Base-by-base conservation (phyloP, 2,329 filamentous ascomycete genomes). In the Aspergillus sp. region DNA sequence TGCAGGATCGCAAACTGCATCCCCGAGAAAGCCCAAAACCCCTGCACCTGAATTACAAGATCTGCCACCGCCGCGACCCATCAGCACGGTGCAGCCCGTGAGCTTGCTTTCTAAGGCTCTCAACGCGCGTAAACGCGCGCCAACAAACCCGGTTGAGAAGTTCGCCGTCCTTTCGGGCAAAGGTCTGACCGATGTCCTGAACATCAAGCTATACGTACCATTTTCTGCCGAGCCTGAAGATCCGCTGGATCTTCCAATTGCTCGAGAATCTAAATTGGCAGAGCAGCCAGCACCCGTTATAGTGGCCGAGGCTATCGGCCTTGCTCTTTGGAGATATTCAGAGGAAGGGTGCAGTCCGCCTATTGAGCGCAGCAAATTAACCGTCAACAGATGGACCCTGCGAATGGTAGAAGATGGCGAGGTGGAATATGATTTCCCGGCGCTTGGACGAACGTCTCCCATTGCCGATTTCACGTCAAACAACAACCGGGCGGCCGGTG, bases 361-460 rank as follows among this genome's bases (percentile, higher is more conserved):
- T 1, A 74, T 88, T 10, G 74, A 79, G 6, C 73, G 74, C 2
- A 77, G 79, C 26, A 84, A 86, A 63, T 73, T 82, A 56, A 85
- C 83, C 56, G 83, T 88, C 59, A 88, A 88, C 65, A 78, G 80
- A 59, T 89, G 86, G 86, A 84, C 85, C 26, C 73, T 89, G 55
- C 80, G 86, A n/a, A 88, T 89, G 82, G 85, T 87, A 9, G 86
- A 89, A 65, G 86, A 88, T 65, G 86, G 84, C 6, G 86, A 89
- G 67, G 83, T 89, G 2, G 86, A 89, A 60, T 86, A 84, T 66
- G 86, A 89, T 67, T 89, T 89, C 63, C 85, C 86, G 6, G 80
- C 86, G 0, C 73, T 89, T 32, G 80, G 78, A 10, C 79, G 85
- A 36, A 84, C 81, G 22, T 80, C 83, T 63, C 82, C 84, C 0